These are phyloP conservation scores for Debaryomycetaceae sp. DNA, from an alignment of 1,139 yeast genomes.

Conservation along the genomic window DNA sequence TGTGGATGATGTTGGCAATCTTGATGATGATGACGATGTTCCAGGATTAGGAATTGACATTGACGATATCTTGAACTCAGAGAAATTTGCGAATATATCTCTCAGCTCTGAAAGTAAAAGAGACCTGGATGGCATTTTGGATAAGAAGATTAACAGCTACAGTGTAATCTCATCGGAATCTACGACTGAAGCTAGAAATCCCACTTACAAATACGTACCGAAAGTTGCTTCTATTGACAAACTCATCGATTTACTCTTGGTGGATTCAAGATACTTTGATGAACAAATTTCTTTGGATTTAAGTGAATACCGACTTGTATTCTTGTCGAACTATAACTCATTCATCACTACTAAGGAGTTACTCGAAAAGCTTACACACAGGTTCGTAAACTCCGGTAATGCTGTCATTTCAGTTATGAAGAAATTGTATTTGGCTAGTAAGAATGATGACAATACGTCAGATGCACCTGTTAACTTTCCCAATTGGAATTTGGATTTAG, in stretches of 20 bases:
- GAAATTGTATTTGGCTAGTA: conserved; percentile 16
- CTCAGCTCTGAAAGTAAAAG: conserved; percentile 13
- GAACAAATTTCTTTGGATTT: conserved; percentile 38
- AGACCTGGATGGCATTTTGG: conserved; percentile 2
- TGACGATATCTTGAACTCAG: conserved; percentile 43
- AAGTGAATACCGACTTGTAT: conserved; percentile 43
- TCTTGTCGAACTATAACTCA: conserved; percentile 41
- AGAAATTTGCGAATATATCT: conserved; percentile 36
- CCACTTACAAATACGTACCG: conserved; percentile 31
- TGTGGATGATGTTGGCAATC: conserved; percentile 27
- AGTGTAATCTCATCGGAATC: conserved; percentile 9
- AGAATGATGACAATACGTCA: conserved; percentile 1
- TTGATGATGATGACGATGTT: conserved; percentile 35
- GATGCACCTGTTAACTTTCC: conserved; percentile 35
- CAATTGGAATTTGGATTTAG: conserved; percentile 48
- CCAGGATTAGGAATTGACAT: conserved; percentile 46
- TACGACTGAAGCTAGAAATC: conserved; percentile 6
- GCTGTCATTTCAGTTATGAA: conserved; percentile 49
- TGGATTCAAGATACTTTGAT: conserved; percentile 39
- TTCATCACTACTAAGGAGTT: conserved; percentile 43
- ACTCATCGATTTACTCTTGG: conserved; percentile 39
- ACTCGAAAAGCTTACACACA: conserved; percentile 40
- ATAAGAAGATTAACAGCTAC: background rate
- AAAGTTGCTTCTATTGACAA: conserved; percentile 40
- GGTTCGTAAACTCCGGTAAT: conserved; percentile 46